Evolutionary conservation across 2,329 filamentous ascomycete species (phyloP).

Genomic region (Emmonsiellopsis sp.): DNA sequence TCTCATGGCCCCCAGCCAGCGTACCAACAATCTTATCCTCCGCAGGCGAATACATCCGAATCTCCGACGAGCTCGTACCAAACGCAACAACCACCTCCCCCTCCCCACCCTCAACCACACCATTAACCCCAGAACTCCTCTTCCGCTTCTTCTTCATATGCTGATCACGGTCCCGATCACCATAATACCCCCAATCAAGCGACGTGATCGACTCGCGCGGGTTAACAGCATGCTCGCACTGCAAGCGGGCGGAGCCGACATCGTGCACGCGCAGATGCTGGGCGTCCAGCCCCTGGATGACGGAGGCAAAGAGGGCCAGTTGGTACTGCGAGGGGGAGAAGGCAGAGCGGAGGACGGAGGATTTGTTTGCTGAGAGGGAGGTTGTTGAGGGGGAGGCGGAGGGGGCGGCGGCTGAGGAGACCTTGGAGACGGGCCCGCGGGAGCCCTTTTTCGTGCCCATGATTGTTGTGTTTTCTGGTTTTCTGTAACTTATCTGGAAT

Average conservation of each 20-base stretch:
- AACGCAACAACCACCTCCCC: constrained; percentile 40
- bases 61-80: constrained; percentile 39
- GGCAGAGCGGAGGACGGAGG: constrained; percentile 39
- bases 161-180: constrained; percentile 21
- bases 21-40: constrained; percentile 38
- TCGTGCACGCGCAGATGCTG: constrained; percentile 45
- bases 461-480: constrained; percentile 10
- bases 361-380: constrained; percentile 29
- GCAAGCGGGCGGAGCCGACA: constrained; percentile 39
- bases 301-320: constrained; percentile 44
- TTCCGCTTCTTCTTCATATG: constrained; percentile 44
- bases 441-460: constrained; percentile 39
- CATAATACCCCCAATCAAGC: constrained; percentile 42
- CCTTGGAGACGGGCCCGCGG: constrained; percentile 33
- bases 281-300: constrained; percentile 43
- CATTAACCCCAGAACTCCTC: constrained; percentile 33
- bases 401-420: constrained; percentile 33
- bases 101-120: constrained; percentile 10
- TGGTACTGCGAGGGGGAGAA: constrained; percentile 43
- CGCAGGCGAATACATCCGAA: constrained; percentile 40
- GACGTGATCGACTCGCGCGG: constrained; percentile 40
- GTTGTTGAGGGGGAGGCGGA: constrained; percentile 24
- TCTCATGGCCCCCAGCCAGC: constrained; percentile 37
- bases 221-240: constrained; percentile 40
- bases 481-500: not conserved